Evolutionary conservation across 164 flowering plant genomes (phyloP), one percentile per base, ranked within the genome.

Genomic region (Litsea cubeba): DNA sequence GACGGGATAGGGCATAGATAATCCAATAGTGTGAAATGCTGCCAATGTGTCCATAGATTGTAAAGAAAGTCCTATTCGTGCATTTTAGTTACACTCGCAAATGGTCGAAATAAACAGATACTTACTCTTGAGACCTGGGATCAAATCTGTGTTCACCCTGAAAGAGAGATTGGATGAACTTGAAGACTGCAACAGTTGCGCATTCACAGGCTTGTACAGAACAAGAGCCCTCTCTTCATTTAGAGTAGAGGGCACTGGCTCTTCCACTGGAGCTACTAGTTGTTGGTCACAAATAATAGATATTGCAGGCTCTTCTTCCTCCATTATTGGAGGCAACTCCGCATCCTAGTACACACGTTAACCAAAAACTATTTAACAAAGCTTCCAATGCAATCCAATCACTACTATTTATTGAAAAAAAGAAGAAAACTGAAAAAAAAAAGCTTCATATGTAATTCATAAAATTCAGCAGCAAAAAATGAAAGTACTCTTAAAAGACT

Each of bases 181-280:
- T 17, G 81, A 77, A 22, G 86, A 69, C 0, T 28, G 83, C 64
- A 74, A 5, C 3, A 68, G 20, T 3, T 76, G 80, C 0, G 74
- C 3, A 62, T 81, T 75, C 69, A 76, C 57, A 0, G 94, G 95
- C 26, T 88, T 90, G 79, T 87, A 91, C 0, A 90, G 80, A 64
- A 91, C 91, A 65, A 91, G 82, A 28, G 97, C 92, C 77, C 85
- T 88, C 82, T 90, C 98, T 26, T 87, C 80, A 69, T 90, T 89
- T 50, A 60, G 54, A 3, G 80, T 76, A 60, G 74, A 67, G 8
- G 75, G 75, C 60, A 74, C 62, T 30, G 65, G 83, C 70, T 81
- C 88, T 26, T 76, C 71, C 62, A 40, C 49, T 12, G 62, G 17
- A 64, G 68, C 71, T 54, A 63, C 68, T 2, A 50, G 24, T 70